Conservation (phyloP, 139 green algal genomes). For the Coccomyxa sp. region DNA sequence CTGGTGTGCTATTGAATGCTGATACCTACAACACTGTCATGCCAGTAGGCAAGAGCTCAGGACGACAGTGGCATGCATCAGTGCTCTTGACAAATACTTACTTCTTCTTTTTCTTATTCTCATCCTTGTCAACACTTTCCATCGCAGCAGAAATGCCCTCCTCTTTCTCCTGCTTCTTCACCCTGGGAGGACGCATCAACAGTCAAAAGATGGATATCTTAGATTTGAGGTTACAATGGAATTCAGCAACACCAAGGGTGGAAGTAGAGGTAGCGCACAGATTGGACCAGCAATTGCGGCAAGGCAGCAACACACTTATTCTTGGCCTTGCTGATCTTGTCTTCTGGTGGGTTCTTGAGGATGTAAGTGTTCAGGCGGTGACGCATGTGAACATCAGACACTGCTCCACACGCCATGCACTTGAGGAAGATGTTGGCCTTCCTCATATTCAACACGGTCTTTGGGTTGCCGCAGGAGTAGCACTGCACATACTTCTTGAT, state of each 20-base stretch:
- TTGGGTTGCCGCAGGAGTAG: constrained; percentile 95
- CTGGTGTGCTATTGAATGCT: not conserved
- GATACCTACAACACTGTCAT: not conserved
- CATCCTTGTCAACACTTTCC: constrained; percentile 88
- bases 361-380: constrained; percentile 99
- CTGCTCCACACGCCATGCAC: constrained; percentile 81
- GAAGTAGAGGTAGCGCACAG: not conserved
- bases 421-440: constrained; percentile 88
- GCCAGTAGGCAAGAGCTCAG: not conserved
- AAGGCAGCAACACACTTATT: constrained; percentile 60
- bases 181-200: not conserved
- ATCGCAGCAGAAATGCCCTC: constrained; percentile 40
- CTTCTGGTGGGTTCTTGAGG: constrained; percentile 95
- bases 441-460: constrained; percentile 91
- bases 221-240: not conserved
- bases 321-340: constrained; percentile 87
- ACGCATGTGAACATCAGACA: constrained; percentile 89
- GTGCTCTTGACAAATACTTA: constrained; percentile 5
- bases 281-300: too few species aligned
- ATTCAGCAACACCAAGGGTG: not conserved
- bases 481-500: constrained; percentile 99
- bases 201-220: not conserved
- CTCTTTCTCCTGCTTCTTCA: not conserved
- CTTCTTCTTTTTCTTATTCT: constrained; percentile 61
- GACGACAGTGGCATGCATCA: not conserved